These are phyloP conservation scores for Pulveroboletus sp. DNA, from an alignment of 768 basidiomycete species.

Conservation along the genomic window DNA sequence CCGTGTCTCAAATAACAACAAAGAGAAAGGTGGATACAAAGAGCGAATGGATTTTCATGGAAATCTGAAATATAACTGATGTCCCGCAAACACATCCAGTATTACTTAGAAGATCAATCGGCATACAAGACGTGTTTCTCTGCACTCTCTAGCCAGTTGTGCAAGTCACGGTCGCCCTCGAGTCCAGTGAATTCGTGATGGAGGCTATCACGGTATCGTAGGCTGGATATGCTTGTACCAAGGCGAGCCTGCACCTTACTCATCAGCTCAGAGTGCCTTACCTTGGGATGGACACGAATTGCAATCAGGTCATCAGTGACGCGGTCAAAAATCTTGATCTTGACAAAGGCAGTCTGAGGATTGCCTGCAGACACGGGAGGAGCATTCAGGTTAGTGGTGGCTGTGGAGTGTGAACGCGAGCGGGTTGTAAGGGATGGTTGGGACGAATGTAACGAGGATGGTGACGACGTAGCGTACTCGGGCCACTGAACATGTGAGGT, in stretches of 20 bases:
- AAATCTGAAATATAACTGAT: constrained; percentile 28
- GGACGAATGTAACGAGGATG: constrained; percentile 46
- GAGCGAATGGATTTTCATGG: constrained; percentile 20
- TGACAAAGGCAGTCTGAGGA: constrained; percentile 84
- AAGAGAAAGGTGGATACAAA: constrained; percentile 3
- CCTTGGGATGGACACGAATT: constrained; percentile 91
- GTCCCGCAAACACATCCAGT: constrained; percentile 8
- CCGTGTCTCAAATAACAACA: constrained; percentile 1
- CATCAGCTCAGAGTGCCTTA: constrained; percentile 81
- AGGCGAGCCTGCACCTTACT: constrained; percentile 88
- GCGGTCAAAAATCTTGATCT: constrained; percentile 97
- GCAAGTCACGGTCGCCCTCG: constrained; percentile 57
- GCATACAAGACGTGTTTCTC: constrained; percentile 85
- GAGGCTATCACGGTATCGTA: constrained; percentile 74
- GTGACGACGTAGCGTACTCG: constrained; percentile 36
- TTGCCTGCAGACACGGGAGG: constrained; percentile 75
- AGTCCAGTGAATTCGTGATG: constrained; percentile 62
- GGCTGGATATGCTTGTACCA: constrained; percentile 61
- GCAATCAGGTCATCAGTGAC: constrained; percentile 93
- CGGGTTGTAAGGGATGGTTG: constrained; percentile 51
- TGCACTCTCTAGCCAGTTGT: constrained; percentile 69
- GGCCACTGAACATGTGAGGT: constrained; percentile 30
- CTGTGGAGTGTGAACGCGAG: constrained; percentile 55
- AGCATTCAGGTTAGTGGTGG: constrained; percentile 47
- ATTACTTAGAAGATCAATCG: constrained; percentile 39